Evolutionary conservation across 208 protist species (phyloP).

Genomic region (Sergeia podlipaevii): DNA sequence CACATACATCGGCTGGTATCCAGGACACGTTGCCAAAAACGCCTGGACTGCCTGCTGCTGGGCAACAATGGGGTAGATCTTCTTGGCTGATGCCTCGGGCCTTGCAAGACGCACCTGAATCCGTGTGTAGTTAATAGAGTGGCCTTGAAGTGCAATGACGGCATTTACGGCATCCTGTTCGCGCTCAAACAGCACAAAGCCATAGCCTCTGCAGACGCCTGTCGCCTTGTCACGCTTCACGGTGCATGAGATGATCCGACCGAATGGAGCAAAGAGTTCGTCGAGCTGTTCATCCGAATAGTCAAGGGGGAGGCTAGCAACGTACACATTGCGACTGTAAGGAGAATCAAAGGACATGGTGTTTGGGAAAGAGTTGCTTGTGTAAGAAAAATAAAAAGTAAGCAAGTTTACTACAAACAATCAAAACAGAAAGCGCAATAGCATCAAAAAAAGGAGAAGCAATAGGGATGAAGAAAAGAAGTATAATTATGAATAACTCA

Average conservation of each 20-base stretch:
- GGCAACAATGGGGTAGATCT: slow-evolving; percentile 55
- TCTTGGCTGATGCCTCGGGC: slow-evolving; percentile 72
- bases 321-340: slow-evolving; percentile 83
- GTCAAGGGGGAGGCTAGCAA: slow-evolving; percentile 71
- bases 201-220: slow-evolving; percentile 75
- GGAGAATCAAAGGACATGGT: slow-evolving; percentile 47
- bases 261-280: slow-evolving; percentile 66
- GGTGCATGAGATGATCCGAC: slow-evolving; percentile 55
- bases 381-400: slow-evolving; percentile 11
- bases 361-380: not conserved
- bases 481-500: not conserved
- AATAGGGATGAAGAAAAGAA: not conserved
- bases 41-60: slow-evolving; percentile 48
- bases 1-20: slow-evolving; percentile 46
- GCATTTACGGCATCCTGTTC: slow-evolving; percentile 55
- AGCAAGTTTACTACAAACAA: slow-evolving; percentile 1
- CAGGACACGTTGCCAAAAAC: slow-evolving; percentile 1
- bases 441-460: not conserved
- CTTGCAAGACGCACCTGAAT: slow-evolving; percentile 83
- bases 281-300: slow-evolving; percentile 70
- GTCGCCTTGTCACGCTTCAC: slow-evolving; percentile 67
- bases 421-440: not conserved
- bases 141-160: slow-evolving; percentile 61
- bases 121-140: slow-evolving; percentile 48
- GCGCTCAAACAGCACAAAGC: slow-evolving; percentile 78